Evolutionary conservation across 2,329 filamentous ascomycete genomes (phyloP).

Genomic region (Stagonosporopsis tanaceti): DNA sequence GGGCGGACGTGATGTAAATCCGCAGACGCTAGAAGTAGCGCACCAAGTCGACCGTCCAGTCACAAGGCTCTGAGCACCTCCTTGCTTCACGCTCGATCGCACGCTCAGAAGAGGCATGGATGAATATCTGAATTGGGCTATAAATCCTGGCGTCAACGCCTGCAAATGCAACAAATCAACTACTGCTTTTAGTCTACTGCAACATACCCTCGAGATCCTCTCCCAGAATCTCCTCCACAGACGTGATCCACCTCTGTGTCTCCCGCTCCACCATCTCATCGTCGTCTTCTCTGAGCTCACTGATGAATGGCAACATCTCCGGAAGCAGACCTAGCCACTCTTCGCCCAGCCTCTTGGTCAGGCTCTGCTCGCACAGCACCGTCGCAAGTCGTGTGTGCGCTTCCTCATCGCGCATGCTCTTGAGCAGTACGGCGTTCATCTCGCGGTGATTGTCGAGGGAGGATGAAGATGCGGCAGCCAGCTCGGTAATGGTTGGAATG

Average conservation of each 20-base stretch:
- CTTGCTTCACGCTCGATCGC: neutral
- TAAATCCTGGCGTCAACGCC: neutral
- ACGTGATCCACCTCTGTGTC: conserved; percentile 86
- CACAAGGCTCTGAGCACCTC: neutral
- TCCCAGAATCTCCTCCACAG: conserved; percentile 87
- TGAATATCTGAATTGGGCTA: neutral
- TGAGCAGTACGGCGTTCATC: conserved; percentile 80
- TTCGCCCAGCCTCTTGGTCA: conserved; percentile 84
- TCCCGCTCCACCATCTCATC: conserved; percentile 92
- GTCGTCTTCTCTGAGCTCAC: conserved; percentile 94
- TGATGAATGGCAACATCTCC: conserved; percentile 96
- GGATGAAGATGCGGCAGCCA: conserved; percentile 79
- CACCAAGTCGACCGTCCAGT: neutral
- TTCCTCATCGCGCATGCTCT: conserved; percentile 77
- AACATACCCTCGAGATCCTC: conserved; percentile 94
- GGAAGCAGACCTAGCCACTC: conserved; percentile 92
- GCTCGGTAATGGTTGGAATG: conserved; percentile 78
- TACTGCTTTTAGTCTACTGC: conserved; percentile 59
- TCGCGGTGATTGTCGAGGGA: conserved; percentile 91
- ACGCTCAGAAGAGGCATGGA: neutral
- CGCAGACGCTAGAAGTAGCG: neutral
- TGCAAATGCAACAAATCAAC: neutral
- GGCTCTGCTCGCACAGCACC: conserved; percentile 78
- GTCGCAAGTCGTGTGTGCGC: conserved; percentile 79
- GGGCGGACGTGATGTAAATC: neutral